These are phyloP conservation scores for Phytophthora niederhauseri DNA, from an alignment of 352 stramenopile species.

Conservation along the genomic window DNA sequence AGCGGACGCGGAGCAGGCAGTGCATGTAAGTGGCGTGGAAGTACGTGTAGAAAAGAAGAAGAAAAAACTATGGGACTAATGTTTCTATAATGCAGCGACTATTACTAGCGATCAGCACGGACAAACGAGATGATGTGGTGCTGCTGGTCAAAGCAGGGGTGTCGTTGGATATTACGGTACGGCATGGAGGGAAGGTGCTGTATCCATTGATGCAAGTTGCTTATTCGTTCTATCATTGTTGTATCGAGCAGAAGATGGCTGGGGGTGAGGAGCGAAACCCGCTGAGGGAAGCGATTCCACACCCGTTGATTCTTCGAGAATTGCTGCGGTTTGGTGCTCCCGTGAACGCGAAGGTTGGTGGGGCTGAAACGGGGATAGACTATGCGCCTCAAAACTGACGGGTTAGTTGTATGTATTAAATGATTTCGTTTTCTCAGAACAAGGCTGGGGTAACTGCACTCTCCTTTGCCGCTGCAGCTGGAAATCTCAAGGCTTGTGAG, in stretches of 20 bases:
- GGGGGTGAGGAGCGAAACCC: slow-evolving; percentile 38
- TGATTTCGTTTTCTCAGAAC: slow-evolving; percentile 16
- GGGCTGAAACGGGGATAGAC: background rate
- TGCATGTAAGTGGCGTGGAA: slow-evolving; percentile 24
- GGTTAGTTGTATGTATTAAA: too few species aligned
- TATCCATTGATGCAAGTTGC: background rate
- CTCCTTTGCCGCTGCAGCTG: slow-evolving; percentile 33
- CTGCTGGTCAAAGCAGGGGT: slow-evolving; percentile 43
- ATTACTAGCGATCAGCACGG: slow-evolving; percentile 31
- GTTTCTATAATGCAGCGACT: slow-evolving; percentile 20
- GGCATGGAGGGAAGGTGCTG: background rate
- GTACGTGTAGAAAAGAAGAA: background rate
- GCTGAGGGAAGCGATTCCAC: slow-evolving; percentile 31
- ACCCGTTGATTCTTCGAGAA: slow-evolving; percentile 37
- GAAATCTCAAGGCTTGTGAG: slow-evolving; percentile 37
- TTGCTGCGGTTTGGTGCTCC: slow-evolving; percentile 36
- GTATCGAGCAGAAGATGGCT: slow-evolving; percentile 19
- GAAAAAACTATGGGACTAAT: slow-evolving; percentile 1
- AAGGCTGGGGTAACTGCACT: slow-evolving; percentile 41
- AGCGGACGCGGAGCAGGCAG: slow-evolving; percentile 32
- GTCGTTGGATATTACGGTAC: slow-evolving; percentile 35
- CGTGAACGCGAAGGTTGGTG: slow-evolving; percentile 36
- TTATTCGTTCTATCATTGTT: background rate
- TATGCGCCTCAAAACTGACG: too few species aligned
- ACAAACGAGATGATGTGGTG: slow-evolving; percentile 37